These are phyloP conservation scores for Cylindrodendrum hubeiense DNA, from an alignment of 2,329 filamentous ascomycete species.

Conservation along the genomic window DNA sequence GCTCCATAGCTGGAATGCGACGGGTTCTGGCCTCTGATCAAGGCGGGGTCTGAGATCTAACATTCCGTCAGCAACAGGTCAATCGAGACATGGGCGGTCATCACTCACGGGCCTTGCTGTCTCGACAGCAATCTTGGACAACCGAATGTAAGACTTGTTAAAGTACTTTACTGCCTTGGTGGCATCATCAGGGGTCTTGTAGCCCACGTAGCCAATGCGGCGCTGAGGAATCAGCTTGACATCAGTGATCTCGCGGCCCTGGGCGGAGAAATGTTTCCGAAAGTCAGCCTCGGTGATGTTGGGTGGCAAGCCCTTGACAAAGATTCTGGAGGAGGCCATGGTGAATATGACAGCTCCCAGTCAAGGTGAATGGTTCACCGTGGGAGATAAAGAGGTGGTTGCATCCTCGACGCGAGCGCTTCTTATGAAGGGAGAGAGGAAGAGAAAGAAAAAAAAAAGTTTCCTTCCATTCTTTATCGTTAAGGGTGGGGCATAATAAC, in stretches of 20 bases:
- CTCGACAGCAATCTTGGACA: constrained; percentile 94
- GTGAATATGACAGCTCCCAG: constrained; percentile 42
- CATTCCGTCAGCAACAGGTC: constrained; percentile 53
- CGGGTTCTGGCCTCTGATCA: constrained; percentile 44
- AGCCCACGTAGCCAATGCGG: constrained; percentile 95
- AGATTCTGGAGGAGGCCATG: constrained; percentile 75
- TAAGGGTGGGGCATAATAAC: constrained; percentile 29
- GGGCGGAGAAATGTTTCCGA: constrained; percentile 85
- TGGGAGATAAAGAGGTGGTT: constrained; percentile 30
- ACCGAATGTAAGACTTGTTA: constrained; percentile 93
- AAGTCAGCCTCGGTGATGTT: constrained; percentile 88
- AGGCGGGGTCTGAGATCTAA: constrained; percentile 59
- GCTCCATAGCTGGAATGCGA: constrained; percentile 41
- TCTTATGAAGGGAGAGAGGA: constrained; percentile 39
- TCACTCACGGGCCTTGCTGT: constrained; percentile 80
- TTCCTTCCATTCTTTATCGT: constrained; percentile 45
- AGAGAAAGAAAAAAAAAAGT: constrained; percentile 45
- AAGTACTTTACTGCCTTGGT: constrained; percentile 91
- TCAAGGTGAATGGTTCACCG: constrained; percentile 43
- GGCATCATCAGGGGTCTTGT: constrained; percentile 85
- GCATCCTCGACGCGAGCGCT: constrained; percentile 42
- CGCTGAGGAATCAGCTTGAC: constrained; percentile 90
- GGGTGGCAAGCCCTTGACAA: constrained; percentile 88
- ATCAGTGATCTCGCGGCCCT: constrained; percentile 85
- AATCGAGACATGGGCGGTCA: constrained; percentile 35